phyloP scores from a whole-genome alignment of 2,329 filamentous ascomycete genomes.

The Aspergillus quadrilineatus region DNA sequence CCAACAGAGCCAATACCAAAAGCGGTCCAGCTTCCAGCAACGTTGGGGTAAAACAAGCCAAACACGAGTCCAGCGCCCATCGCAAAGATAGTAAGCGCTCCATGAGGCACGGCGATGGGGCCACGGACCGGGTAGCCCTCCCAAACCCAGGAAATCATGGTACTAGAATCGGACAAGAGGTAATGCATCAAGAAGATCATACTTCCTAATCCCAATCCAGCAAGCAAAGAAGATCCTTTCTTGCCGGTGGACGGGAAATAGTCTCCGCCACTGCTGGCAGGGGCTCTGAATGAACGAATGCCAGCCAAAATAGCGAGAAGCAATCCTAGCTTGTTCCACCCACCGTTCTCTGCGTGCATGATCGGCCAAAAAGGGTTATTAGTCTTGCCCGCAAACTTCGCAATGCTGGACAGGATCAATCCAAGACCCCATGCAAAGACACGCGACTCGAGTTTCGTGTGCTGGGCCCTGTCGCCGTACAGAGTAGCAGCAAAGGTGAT shows the following conservation, averaged over 20 bases:
- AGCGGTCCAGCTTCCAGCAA: conserved; percentile 74
- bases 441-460: conserved; percentile 74
- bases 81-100: conserved; percentile 76
- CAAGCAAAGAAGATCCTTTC: conserved; percentile 67
- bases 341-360: conserved; percentile 84
- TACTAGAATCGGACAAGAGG: conserved; percentile 92
- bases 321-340: conserved; percentile 84
- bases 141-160: conserved; percentile 99
- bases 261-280: conserved; percentile 52
- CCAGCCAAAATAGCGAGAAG: conserved; percentile 72
- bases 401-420: conserved; percentile 77
- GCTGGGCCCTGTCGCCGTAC: conserved; percentile 72
- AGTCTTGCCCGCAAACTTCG: conserved; percentile 89
- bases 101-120: conserved; percentile 84
- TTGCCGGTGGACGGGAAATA: conserved; percentile 54
- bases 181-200: conserved; percentile 89
- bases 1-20: conserved; percentile 77
- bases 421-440: conserved; percentile 79
- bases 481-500: conserved; percentile 82
- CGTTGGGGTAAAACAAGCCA: conserved; percentile 69
- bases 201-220: conserved; percentile 76
- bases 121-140: conserved; percentile 90
- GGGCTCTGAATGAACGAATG: conserved; percentile 69
- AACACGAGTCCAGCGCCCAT: conserved; percentile 80
- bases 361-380: conserved; percentile 98